A percentile compares a stretch with the other conserved stretches of the same genome.
Evolutionary conservation across 176 grass and related monocot species (phyloP).

Genomic region (Lolium rigidum): DNA sequence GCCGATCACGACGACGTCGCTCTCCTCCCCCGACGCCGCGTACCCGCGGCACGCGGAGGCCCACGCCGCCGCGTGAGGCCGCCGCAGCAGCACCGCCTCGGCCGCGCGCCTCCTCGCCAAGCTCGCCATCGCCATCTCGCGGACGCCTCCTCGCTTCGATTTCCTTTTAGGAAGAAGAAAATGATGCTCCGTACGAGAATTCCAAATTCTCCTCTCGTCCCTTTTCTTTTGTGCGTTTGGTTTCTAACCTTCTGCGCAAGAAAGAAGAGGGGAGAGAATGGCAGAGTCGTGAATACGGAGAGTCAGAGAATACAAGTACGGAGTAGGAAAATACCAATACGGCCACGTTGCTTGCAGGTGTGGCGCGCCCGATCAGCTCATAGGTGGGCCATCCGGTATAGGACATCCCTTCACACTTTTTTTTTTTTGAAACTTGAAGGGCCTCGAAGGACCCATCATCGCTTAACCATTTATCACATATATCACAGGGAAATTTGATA

Average conservation of each 20-base stretch:
- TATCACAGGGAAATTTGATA: too few species aligned
- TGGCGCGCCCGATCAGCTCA: too few species aligned
- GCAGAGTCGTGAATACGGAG: not conserved
- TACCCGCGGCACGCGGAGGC: constrained; percentile 53
- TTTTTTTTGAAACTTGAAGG: too few species aligned
- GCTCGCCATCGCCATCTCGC: constrained; percentile 76
- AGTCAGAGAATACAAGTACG: not conserved
- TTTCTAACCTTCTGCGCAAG: constrained; percentile 42
- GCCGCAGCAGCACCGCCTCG: constrained; percentile 50
- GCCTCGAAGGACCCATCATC: too few species aligned
- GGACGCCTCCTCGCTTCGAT: constrained; percentile 5
- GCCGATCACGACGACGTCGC: constrained; percentile 86
- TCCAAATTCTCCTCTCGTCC: not conserved
- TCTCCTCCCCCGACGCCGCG: constrained; percentile 69
- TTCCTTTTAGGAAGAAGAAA: not conserved
- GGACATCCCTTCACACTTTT: too few species aligned
- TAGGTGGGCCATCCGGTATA: too few species aligned
- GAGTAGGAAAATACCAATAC: too few species aligned
- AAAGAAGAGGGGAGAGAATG: constrained; percentile 11
- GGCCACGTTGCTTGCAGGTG: too few species aligned
- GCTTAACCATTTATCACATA: too few species aligned
- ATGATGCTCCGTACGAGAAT: not conserved
- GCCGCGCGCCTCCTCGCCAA: constrained; percentile 67
- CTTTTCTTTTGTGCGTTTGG: constrained; percentile 11
- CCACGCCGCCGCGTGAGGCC: constrained; percentile 39